These are phyloP conservation scores for Globisporangium solare DNA, from an alignment of 352 stramenopile genomes.

Conservation along the genomic window DNA sequence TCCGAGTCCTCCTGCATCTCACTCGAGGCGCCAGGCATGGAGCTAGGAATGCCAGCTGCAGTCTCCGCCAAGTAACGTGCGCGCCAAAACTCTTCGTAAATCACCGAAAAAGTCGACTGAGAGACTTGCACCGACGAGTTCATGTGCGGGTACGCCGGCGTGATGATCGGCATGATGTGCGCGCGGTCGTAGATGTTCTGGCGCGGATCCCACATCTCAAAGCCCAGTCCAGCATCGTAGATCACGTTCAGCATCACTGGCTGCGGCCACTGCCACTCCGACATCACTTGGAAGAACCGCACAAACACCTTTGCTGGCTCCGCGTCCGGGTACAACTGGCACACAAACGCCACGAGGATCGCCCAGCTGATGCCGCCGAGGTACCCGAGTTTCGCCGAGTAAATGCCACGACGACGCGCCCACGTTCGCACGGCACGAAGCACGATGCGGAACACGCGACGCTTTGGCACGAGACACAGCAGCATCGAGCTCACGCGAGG, in stretches of 20 bases:
- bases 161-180: slow-evolving; percentile 99
- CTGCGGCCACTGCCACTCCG: slow-evolving; percentile 79
- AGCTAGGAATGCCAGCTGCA: slow-evolving; percentile 42
- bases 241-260: slow-evolving; percentile 85
- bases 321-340: slow-evolving; percentile 80
- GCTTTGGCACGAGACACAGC: slow-evolving; percentile 87
- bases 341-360: slow-evolving; percentile 96
- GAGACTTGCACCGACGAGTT: slow-evolving; percentile 97
- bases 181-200: slow-evolving; percentile 83
- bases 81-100: slow-evolving; percentile 90
- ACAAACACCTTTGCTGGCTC: slow-evolving; percentile 73
- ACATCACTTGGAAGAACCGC: slow-evolving; percentile 82
- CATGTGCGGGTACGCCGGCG: slow-evolving; percentile 96
- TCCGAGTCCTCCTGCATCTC: slow-evolving; percentile 20
- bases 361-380: slow-evolving; percentile 97
- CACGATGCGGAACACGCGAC: slow-evolving; percentile 86
- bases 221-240: slow-evolving; percentile 72
- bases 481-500: slow-evolving; percentile 95
- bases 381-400: slow-evolving; percentile 96
- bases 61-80: slow-evolving; percentile 68
- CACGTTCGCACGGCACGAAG: slow-evolving; percentile 70
- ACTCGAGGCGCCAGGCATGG: slow-evolving; percentile 19
- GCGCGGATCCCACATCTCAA: slow-evolving; percentile 87
- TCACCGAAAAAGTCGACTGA: slow-evolving; percentile 88
- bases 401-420: slow-evolving; percentile 90